Evolutionary conservation across 495 filamentous ascomycete species (phyloP).

Genomic region (Lepraria neglecta): DNA sequence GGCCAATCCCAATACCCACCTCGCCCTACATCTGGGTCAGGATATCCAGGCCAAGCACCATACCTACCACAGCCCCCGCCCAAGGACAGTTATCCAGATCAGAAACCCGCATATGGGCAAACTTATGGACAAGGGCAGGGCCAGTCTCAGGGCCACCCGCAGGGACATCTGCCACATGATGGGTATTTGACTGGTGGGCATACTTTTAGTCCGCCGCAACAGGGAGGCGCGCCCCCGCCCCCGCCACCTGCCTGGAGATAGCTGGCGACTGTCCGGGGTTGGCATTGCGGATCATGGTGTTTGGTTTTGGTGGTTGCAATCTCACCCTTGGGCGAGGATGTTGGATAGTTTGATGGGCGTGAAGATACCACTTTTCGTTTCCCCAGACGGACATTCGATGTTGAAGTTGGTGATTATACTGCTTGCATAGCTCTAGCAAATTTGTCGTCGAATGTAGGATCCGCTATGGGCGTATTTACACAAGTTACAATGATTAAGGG

Average conservation of each 20-base stretch:
- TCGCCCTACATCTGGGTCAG: not conserved
- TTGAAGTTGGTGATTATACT: no score
- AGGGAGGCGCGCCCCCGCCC: not conserved
- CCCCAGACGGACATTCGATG: no score
- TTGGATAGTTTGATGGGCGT: no score
- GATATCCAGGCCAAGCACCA: not conserved
- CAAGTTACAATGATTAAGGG: no score
- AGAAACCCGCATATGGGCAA: constrained; percentile 17
- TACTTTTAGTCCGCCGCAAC: not conserved
- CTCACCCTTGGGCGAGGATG: no score
- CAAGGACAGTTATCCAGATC: constrained; percentile 7
- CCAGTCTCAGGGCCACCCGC: not conserved
- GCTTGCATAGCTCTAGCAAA: no score
- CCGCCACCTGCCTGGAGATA: not conserved
- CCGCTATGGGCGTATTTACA: no score
- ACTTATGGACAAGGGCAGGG: constrained; percentile 17
- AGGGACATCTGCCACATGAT: not conserved
- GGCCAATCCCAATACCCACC: constrained; percentile 18
- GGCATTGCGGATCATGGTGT: no score
- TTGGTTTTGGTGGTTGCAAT: no score
- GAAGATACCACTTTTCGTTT: no score
- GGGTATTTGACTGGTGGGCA: not conserved
- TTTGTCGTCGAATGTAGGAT: no score
- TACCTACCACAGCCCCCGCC: not conserved
- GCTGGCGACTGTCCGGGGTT: no score